Percentiles rank a stretch among this genome's conserved stretches.
Evolutionary conservation across 2,329 filamentous ascomycete genomes (phyloP).

Genomic region (Aureobasidium sp.): DNA sequence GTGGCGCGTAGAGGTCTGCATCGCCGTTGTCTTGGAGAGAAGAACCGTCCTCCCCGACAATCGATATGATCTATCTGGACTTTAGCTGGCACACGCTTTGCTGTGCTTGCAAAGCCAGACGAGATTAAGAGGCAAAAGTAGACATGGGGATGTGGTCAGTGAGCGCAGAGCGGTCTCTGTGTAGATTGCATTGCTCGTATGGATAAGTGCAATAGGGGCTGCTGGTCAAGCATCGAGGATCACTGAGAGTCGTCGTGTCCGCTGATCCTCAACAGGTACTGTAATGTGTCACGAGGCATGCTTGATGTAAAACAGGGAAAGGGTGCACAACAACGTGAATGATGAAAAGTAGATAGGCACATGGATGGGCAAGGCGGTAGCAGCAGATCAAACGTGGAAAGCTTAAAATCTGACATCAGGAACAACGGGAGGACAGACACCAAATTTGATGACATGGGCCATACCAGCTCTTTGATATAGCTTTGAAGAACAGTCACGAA

Average conservation of each 20-base stretch:
- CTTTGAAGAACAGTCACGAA: background rate
- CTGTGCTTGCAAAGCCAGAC: background rate
- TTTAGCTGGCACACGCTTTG: background rate
- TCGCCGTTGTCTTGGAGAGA: slow-evolving; percentile 11
- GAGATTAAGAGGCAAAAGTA: background rate
- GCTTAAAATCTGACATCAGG: background rate
- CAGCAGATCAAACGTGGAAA: background rate
- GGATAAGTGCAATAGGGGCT: background rate
- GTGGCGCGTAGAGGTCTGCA: slow-evolving; percentile 2
- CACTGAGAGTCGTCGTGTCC: background rate
- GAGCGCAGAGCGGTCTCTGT: background rate
- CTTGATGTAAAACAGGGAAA: background rate
- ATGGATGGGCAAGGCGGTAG: background rate
- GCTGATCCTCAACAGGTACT: too few species aligned
- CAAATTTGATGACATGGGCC: background rate
- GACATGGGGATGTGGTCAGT: background rate
- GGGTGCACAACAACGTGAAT: too few species aligned
- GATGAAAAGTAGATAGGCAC: background rate
- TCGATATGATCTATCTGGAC: background rate
- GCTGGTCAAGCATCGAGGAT: background rate
- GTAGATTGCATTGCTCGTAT: background rate
- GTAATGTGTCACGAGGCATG: background rate
- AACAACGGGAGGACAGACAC: background rate
- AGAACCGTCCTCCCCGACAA: slow-evolving; percentile 10
- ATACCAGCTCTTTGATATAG: background rate